These are phyloP conservation scores for Phytophthora tubulina DNA, from an alignment of 352 stramenopile species.

Conservation along the genomic window DNA sequence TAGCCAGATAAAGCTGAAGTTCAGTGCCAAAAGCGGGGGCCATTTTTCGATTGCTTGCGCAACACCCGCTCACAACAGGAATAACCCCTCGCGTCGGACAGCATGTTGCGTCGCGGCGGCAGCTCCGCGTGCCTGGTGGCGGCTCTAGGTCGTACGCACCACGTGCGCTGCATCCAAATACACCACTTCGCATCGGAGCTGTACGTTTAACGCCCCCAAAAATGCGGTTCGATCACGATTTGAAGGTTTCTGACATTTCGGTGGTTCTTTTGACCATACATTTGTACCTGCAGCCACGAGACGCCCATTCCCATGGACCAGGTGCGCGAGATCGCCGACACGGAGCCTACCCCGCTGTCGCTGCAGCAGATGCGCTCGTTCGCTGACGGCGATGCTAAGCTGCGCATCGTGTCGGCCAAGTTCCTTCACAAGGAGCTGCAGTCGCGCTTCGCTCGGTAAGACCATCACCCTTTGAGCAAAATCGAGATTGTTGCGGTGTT, in stretches of 20 bases:
- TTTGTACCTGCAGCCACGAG: slow-evolving; percentile 14
- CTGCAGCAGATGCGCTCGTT: slow-evolving; percentile 87
- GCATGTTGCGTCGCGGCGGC: slow-evolving; percentile 13
- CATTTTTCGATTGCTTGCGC: slow-evolving; percentile 16
- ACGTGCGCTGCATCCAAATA: slow-evolving; percentile 17
- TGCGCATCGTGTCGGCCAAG: slow-evolving; percentile 66
- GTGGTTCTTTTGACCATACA: slow-evolving; percentile 7
- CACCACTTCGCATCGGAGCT: slow-evolving; percentile 24
- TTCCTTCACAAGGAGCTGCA: slow-evolving; percentile 88
- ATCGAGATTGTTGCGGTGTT: background rate
- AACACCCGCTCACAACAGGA: slow-evolving; percentile 24
- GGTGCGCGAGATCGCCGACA: slow-evolving; percentile 64
- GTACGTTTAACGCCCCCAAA: background rate
- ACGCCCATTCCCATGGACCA: slow-evolving; percentile 69
- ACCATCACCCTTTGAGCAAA: background rate
- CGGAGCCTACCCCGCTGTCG: slow-evolving; percentile 71
- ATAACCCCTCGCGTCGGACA: background rate
- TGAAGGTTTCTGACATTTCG: slow-evolving; percentile 20
- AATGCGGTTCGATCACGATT: background rate
- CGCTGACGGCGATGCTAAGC: slow-evolving; percentile 65
- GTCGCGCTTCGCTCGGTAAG: slow-evolving; percentile 71
- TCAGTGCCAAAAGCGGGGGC: background rate
- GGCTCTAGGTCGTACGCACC: background rate
- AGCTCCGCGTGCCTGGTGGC: background rate
- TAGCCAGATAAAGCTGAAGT: background rate